Percentiles rank a stretch among this genome's conserved stretches.
Evolutionary conservation across 2,329 filamentous ascomycete genomes (phyloP).

Genomic region (Curvularia spicifera): DNA sequence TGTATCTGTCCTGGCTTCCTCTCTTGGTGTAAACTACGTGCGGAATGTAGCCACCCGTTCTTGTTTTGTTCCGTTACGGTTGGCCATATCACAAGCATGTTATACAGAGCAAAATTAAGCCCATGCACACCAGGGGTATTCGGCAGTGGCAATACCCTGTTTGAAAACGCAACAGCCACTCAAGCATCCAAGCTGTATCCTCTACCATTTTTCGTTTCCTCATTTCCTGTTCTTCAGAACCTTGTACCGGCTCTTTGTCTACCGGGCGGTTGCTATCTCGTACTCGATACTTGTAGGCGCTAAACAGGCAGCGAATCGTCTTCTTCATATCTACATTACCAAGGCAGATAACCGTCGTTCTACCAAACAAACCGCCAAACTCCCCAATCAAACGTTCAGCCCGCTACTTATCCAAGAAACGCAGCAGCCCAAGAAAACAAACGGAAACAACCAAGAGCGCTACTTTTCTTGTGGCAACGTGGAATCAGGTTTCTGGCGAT

Average conservation of each 20-base stretch:
- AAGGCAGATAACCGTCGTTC: neutral
- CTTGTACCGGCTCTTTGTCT: neutral
- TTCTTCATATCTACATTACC: neutral
- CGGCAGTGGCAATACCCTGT: neutral
- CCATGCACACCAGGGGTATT: neutral
- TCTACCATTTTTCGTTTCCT: neutral
- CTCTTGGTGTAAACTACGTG: neutral
- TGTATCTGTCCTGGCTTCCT: too few relatives aligned
- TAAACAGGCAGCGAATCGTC: constrained; percentile 2
- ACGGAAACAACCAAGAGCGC: neutral
- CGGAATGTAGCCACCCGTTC: neutral
- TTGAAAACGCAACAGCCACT: neutral
- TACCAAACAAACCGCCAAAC: neutral
- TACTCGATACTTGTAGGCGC: neutral
- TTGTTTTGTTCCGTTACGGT: neutral
- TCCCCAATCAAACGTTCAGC: neutral
- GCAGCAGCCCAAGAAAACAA: too few relatives aligned
- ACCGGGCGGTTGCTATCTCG: constrained; percentile 1
- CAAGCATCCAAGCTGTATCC: neutral
- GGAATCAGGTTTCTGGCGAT: neutral
- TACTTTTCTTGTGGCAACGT: neutral
- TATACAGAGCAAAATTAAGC: neutral
- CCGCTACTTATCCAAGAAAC: too few relatives aligned
- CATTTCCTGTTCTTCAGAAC: neutral
- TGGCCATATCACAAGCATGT: neutral